Percentiles rank a stretch among this genome's conserved stretches.
Conservation (phyloP, 768 basidiomycete species). For the Suillus tomentosus region DNA sequence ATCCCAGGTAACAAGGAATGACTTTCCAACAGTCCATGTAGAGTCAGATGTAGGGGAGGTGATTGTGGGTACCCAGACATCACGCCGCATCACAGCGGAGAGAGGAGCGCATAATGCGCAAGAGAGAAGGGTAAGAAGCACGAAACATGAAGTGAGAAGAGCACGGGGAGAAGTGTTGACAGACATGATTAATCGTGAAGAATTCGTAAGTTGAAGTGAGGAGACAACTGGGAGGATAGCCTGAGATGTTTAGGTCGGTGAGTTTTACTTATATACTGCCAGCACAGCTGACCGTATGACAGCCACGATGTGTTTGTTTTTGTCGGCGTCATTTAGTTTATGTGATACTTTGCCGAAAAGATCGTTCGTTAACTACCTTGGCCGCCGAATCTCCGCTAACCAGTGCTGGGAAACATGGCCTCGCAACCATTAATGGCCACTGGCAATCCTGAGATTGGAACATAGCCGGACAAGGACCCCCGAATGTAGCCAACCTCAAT, state of each 20-base stretch:
- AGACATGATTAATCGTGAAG: slow-evolving; percentile 15
- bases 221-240: background rate
- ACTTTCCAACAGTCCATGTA: slow-evolving; percentile 44
- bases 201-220: slow-evolving; percentile 6
- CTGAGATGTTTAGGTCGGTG: background rate
- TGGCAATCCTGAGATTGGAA: background rate
- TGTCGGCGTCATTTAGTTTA: background rate
- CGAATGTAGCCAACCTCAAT: background rate
- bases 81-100: slow-evolving; percentile 30
- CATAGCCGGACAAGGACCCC: background rate
- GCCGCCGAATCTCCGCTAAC: background rate
- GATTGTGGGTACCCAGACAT: slow-evolving; percentile 51
- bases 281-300: slow-evolving; percentile 10
- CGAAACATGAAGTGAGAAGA: slow-evolving; percentile 11
- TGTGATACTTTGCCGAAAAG: background rate
- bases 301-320: slow-evolving; percentile 8
- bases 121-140: slow-evolving; percentile 27
- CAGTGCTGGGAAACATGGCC: background rate
- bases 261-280: slow-evolving; percentile 20
- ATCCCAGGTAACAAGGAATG: slow-evolving; percentile 50
- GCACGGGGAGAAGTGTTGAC: slow-evolving; percentile 17
- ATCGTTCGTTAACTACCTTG: no score
- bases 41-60: slow-evolving; percentile 36
- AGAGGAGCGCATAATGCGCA: slow-evolving; percentile 34
- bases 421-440: background rate